Base-by-base conservation (phyloP, 2,329 filamentous ascomycete species). In the Verticillium albo-atrum region DNA sequence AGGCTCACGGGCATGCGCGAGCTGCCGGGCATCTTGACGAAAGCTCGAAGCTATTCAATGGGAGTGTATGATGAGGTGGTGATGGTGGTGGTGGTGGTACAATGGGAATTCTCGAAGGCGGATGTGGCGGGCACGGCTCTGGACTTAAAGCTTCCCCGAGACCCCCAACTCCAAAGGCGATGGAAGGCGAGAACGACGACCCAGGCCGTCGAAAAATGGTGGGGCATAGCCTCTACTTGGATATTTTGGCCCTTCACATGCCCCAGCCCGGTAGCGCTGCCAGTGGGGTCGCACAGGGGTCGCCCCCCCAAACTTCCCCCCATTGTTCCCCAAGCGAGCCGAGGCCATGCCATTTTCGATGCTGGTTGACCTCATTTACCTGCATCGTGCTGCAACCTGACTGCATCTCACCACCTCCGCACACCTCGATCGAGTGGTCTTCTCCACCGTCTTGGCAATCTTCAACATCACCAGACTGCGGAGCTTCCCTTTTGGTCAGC, bases 1-100 rank as follows among this genome's bases (percentile, higher is more conserved):
- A 91, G 77, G 77, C 87, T 90, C 64, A 89, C 79, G 66, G 89
- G 88, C 74, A 91, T 85, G 69, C 88, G 82, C 66, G 88, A 89
- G 62, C 84, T 86, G 70, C 87, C 88, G 63, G 86, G 82, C 83
- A 88, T 88, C 58, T 64, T 77, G 68, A 50, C 26, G 58, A 51
- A 51, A 37, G 15, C 27, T 58, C 47, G 42, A 12, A 10, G 25
- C 42, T 25, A 14, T 1, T 50, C 42, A 50, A 25, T 50, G 17
- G 20, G 5, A 25, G 12, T 20, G 25, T 50, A 14, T 50, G 20
- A 50, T 6, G 14, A 17, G 42, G 42, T 25, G 42, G 42, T 23
- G 42, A 12, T 14, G 20, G 12, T 25, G 42, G 20, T 50, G 42
- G 35, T n/a, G 58, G 28, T 30, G 51, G 51, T n/a, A 54, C 51